Evolutionary conservation across 2,329 filamentous ascomycete species (phyloP).

Genomic region (Aureobasidium sp.): DNA sequence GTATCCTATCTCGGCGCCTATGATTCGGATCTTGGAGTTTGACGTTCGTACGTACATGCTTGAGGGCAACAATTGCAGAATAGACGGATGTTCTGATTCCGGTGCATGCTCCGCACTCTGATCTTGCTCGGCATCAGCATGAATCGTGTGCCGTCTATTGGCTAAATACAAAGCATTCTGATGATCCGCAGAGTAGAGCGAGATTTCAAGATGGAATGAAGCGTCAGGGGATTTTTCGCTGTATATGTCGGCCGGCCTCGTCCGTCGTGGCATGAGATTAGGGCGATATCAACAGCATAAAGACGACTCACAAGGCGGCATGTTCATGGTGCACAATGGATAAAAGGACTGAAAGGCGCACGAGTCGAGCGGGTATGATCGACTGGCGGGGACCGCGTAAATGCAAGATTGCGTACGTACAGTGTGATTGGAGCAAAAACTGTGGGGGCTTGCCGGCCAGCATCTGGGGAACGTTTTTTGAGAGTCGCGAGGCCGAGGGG

Average conservation of each 20-base stretch:
- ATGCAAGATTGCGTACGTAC: constrained; percentile 4
- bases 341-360: neutral
- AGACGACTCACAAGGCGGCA: neutral
- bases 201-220: neutral
- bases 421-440: constrained; percentile 9
- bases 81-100: constrained; percentile 2
- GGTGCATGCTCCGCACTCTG: neutral
- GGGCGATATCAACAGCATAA: neutral
- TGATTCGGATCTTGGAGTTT: neutral
- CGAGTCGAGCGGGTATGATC: neutral
- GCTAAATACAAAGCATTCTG: neutral
- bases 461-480: constrained; percentile 4
- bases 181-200: neutral
- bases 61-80: neutral
- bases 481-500: neutral
- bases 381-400: neutral
- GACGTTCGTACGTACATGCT: neutral
- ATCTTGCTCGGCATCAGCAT: neutral
- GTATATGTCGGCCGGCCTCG: neutral
- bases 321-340: neutral
- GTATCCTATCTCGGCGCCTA: neutral
- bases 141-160: neutral
- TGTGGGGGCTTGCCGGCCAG: neutral
- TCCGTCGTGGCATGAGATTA: neutral
- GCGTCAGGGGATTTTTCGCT: neutral